Evolutionary conservation across 2,329 filamentous ascomycete species (phyloP).

Genomic region (Calonectria hongkongensis): DNA sequence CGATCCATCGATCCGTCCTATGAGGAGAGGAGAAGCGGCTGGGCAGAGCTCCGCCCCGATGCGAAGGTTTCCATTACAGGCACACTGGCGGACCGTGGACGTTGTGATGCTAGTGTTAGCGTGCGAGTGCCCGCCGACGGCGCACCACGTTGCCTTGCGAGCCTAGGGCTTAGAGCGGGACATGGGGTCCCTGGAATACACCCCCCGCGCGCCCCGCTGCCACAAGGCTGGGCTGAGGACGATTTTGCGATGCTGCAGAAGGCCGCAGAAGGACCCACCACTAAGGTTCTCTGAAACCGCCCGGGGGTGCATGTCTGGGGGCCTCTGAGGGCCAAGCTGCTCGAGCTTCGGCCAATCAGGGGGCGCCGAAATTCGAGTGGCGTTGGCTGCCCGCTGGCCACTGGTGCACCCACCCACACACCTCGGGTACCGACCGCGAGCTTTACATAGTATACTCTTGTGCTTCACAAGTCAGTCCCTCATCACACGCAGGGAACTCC

Average conservation of each 20-base stretch:
- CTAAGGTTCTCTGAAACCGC: slow-evolving; percentile 35
- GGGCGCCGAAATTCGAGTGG: neutral
- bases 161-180: slow-evolving; percentile 38
- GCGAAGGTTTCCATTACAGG: slow-evolving; percentile 20
- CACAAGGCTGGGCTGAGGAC: slow-evolving; percentile 37
- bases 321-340: slow-evolving; percentile 30
- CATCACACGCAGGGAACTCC: slow-evolving; percentile 10
- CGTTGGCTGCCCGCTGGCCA: neutral
- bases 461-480: neutral
- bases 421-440: slow-evolving; percentile 4
- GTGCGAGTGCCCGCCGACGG: slow-evolving; percentile 30
- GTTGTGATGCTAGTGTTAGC: slow-evolving; percentile 27
- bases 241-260: slow-evolving; percentile 20
- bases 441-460: too few relatives aligned
- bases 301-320: slow-evolving; percentile 13
- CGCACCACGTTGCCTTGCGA: slow-evolving; percentile 35
- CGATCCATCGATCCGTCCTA: slow-evolving; percentile 1
- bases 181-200: neutral
- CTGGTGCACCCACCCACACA: slow-evolving; percentile 8
- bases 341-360: slow-evolving; percentile 25
- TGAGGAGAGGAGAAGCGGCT: neutral
- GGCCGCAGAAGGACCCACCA: slow-evolving; percentile 14
- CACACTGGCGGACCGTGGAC: slow-evolving; percentile 14
- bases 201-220: slow-evolving; percentile 19
- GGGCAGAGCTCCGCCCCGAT: slow-evolving; percentile 7